Conservation (phyloP, 2,329 filamentous ascomycete species). For the Penicillium decumbens region DNA sequence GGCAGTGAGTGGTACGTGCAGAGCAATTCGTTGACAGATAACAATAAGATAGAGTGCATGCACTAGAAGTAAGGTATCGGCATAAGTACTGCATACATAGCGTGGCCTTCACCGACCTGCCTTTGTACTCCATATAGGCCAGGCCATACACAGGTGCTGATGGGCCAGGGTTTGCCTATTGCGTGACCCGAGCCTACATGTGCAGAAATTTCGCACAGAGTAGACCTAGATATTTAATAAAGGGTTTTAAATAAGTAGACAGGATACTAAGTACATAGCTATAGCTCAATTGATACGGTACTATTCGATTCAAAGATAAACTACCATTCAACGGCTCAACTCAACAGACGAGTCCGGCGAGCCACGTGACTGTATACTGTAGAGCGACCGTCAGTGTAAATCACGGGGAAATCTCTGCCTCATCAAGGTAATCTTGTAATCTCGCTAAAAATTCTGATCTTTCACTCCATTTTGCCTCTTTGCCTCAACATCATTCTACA, state of each 20-base stretch:
- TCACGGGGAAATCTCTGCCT: constrained; percentile 22
- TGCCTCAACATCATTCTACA: not conserved
- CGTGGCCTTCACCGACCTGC: not conserved
- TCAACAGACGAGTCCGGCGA: not conserved
- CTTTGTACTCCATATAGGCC: not conserved
- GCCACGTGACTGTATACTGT: constrained; percentile 17
- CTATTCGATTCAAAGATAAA: not conserved
- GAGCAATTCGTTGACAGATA: not conserved
- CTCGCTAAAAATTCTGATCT: not conserved
- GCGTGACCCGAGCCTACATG: not conserved
- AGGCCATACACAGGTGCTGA: not conserved
- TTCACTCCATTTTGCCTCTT: not conserved
- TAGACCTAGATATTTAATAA: not conserved
- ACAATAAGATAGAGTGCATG: not conserved
- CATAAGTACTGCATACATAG: not conserved
- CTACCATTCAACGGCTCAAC: not conserved
- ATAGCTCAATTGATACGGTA: not conserved
- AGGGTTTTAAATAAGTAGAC: not conserved
- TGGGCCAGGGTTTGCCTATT: not conserved
- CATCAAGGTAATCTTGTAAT: not conserved
- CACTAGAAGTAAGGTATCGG: not conserved
- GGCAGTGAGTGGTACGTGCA: constrained; percentile 10
- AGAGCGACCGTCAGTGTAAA: constrained; percentile 15
- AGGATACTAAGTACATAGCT: not conserved
- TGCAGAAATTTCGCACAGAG: not conserved